Evolutionary conservation across 306 rosid genomes (phyloP).

Genomic region (Begonia loranthoides): DNA sequence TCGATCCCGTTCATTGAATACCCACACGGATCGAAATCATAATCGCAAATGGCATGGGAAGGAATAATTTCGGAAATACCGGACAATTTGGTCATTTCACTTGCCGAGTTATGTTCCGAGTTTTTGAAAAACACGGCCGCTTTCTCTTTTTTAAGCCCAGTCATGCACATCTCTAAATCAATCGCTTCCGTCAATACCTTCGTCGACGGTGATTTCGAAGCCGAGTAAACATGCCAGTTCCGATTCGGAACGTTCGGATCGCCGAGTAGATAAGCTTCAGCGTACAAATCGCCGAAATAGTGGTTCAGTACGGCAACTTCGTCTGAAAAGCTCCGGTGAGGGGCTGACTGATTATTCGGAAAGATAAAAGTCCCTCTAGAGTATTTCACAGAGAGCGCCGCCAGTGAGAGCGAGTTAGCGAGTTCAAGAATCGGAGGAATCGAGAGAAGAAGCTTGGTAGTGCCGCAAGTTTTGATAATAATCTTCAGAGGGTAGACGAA

Average conservation of each 20-base stretch:
- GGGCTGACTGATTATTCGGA: constrained; percentile 41
- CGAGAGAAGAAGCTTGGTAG: constrained; percentile 39
- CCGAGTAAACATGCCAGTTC: constrained; percentile 45
- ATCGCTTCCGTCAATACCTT: neutral
- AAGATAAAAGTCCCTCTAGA: constrained; percentile 49
- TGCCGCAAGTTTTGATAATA: constrained; percentile 50
- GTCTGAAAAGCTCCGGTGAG: constrained; percentile 38
- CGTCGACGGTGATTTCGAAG: constrained; percentile 5
- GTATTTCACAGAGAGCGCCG: constrained; percentile 27
- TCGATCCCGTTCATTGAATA: constrained; percentile 56
- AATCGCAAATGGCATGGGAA: constrained; percentile 33
- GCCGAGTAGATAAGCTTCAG: constrained; percentile 30
- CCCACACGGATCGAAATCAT: constrained; percentile 51
- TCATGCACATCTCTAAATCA: constrained; percentile 45
- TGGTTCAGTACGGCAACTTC: constrained; percentile 30
- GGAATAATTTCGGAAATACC: constrained; percentile 26
- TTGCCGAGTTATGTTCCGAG: constrained; percentile 3
- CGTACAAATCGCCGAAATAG: constrained; percentile 19
- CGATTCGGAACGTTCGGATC: constrained; percentile 19
- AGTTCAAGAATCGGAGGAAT: constrained; percentile 27
- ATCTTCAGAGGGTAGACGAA: constrained; percentile 31
- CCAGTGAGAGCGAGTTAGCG: constrained; percentile 23
- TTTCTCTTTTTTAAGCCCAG: constrained; percentile 27
- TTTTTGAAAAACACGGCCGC: constrained; percentile 38
- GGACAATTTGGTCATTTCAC: constrained; percentile 38